phyloP scores from a whole-genome alignment of 1,284 basidiomycete genomes.

The Cryptococcus hybrid region DNA sequence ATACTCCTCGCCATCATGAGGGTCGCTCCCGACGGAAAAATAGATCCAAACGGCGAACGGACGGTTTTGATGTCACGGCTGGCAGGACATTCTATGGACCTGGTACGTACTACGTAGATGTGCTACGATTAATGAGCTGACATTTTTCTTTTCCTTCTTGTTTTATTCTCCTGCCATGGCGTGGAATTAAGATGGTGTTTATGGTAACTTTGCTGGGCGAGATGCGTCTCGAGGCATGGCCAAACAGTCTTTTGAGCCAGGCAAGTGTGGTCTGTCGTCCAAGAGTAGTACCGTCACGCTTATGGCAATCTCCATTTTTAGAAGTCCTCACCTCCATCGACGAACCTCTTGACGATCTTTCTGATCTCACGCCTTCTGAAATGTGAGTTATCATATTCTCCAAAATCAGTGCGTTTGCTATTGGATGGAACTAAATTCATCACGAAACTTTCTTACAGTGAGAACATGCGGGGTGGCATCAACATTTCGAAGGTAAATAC shows the following conservation, averaged over 20 bases:
- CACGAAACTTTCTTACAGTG: conserved; percentile 54
- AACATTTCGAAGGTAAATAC: conserved; percentile 85
- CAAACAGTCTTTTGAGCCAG: conserved; percentile 88
- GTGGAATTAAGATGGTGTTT: conserved; percentile 71
- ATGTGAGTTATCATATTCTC: conserved; percentile 61
- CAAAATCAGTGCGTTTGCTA: not conserved
- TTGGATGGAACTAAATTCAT: no score
- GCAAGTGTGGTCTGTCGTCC: conserved; percentile 53
- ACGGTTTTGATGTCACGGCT: conserved; percentile 84
- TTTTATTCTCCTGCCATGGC: no score
- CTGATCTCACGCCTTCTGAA: conserved; percentile 73
- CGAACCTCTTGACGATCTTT: conserved; percentile 77
- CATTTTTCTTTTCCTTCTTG: not conserved
- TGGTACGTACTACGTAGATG: conserved; percentile 55
- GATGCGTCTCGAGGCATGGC: conserved; percentile 96
- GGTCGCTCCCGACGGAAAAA: conserved; percentile 25
- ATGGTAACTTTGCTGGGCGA: conserved; percentile 92
- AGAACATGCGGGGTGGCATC: conserved; percentile 91
- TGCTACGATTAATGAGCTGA: conserved; percentile 10
- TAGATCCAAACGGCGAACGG: conserved; percentile 59
- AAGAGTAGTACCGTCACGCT: not conserved
- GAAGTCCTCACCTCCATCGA: conserved; percentile 88
- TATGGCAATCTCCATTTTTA: conserved; percentile 36
- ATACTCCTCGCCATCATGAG: conserved; percentile 85
- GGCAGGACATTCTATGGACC: conserved; percentile 92